These are phyloP conservation scores for Blastobotrys peoriensis DNA, from an alignment of 805 yeast genomes.

Conservation along the genomic window DNA sequence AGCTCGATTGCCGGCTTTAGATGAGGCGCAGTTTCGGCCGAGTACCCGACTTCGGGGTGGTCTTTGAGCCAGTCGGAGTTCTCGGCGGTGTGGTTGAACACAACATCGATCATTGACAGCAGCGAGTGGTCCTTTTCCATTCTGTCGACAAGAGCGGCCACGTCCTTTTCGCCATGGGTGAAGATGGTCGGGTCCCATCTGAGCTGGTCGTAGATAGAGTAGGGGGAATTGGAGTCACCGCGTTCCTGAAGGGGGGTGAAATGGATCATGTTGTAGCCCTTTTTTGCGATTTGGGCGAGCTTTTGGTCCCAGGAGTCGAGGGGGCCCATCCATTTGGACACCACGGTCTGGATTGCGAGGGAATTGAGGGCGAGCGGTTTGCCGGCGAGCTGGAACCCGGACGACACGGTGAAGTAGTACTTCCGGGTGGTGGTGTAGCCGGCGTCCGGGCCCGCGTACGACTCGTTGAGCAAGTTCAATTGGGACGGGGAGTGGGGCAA, in stretches of 20 bases:
- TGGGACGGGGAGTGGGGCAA: neutral
- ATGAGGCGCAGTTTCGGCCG: constrained; percentile 83
- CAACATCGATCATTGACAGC: constrained; percentile 83
- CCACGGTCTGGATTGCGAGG: constrained; percentile 73
- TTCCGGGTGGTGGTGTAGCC: constrained; percentile 2
- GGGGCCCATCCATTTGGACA: constrained; percentile 89
- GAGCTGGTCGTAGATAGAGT: constrained; percentile 83
- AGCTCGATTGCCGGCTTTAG: constrained; percentile 76
- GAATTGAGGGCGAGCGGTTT: constrained; percentile 65
- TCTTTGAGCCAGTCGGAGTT: constrained; percentile 80
- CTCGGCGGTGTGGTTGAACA: constrained; percentile 90
- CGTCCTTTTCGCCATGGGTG: constrained; percentile 46
- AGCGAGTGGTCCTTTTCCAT: constrained; percentile 54
- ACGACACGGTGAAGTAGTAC: constrained; percentile 64
- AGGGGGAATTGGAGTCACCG: constrained; percentile 89
- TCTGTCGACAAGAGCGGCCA: constrained; percentile 42
- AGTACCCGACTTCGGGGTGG: constrained; percentile 90
- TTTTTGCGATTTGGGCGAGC: constrained; percentile 54
- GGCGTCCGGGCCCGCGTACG: neutral
- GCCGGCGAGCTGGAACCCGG: constrained; percentile 55
- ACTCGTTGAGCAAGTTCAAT: constrained; percentile 4
- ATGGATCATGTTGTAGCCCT: constrained; percentile 93
- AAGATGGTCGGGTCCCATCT: constrained; percentile 65
- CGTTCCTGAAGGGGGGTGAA: constrained; percentile 89
- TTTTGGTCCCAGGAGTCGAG: constrained; percentile 58